Evolutionary conservation across 345 rosid genomes (phyloP).

Genomic region (Syzygium oleosum): DNA sequence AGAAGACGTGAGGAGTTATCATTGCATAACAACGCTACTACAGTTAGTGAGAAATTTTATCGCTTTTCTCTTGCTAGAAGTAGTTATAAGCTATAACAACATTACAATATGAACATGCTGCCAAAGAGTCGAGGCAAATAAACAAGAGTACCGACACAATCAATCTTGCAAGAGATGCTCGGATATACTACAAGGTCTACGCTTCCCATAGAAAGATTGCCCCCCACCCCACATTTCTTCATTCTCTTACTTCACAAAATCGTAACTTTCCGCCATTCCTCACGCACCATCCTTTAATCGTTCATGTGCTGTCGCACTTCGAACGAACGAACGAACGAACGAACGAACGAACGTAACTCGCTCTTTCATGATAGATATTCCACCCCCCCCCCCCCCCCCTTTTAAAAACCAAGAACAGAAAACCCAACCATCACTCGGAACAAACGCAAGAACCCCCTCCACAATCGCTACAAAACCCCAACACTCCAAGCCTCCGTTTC

Average conservation of each 20-base stretch:
- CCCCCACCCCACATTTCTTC: background rate
- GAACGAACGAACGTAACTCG: background rate
- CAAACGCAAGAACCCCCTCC: background rate
- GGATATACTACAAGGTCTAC: background rate
- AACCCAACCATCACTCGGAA: background rate
- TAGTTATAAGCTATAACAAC: background rate
- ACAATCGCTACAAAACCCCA: background rate
- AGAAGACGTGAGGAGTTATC: background rate
- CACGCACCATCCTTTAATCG: background rate
- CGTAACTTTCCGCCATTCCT: background rate
- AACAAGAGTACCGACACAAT: background rate
- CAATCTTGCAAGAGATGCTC: background rate
- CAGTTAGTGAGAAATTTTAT: background rate
- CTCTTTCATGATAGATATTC: background rate
- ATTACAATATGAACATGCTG: background rate
- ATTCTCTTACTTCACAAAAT: background rate
- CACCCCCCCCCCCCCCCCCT: background rate
- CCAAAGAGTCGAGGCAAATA: background rate
- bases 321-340: background rate
- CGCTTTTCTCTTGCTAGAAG: background rate
- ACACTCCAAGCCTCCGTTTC: background rate
- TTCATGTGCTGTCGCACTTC: background rate
- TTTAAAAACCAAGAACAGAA: background rate
- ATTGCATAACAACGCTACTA: background rate
- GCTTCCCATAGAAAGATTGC: background rate